Evolutionary conservation across 192 early-diverging fungal genomes (phyloP).

Genomic region (Coemansia sp.): DNA sequence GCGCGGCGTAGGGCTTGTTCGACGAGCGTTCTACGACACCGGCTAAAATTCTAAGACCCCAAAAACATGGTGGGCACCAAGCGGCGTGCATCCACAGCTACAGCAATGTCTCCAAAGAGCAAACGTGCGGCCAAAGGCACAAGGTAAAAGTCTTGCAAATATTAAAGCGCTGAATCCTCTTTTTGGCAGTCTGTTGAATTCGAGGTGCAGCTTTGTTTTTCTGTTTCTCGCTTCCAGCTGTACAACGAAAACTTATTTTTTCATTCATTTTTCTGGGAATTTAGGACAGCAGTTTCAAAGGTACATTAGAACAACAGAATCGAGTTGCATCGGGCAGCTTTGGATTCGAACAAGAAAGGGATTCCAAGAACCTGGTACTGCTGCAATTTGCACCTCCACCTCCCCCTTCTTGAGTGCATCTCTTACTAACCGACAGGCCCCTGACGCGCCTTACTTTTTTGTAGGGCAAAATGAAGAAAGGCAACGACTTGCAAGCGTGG

Average conservation of each 20-base stretch:
- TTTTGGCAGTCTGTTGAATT: background rate
- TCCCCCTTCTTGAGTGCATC: background rate
- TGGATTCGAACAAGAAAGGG: too few relatives aligned
- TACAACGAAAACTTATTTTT: background rate
- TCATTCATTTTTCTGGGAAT: background rate
- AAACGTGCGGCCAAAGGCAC: background rate
- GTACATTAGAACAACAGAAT: background rate
- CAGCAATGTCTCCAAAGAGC: background rate
- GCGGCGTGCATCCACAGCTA: background rate
- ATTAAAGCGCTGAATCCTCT: background rate
- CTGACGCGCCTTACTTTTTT: background rate
- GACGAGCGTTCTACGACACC: background rate
- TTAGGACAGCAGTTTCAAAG: background rate
- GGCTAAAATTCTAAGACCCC: background rate
- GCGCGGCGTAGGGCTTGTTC: background rate
- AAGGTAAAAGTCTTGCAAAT: background rate
- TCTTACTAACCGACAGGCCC: background rate
- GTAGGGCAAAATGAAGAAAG: conserved; percentile 16
- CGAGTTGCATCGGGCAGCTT: background rate
- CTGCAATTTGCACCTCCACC: too few relatives aligned
- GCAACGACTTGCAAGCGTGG: conserved; percentile 15
- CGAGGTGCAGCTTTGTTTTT: background rate
- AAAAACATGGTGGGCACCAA: conserved; percentile 2
- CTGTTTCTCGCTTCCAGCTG: background rate
- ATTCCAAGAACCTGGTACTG: too few relatives aligned